phyloP scores from a whole-genome alignment of 1,284 basidiomycete species.

The Sphaerobolus stellatus region DNA sequence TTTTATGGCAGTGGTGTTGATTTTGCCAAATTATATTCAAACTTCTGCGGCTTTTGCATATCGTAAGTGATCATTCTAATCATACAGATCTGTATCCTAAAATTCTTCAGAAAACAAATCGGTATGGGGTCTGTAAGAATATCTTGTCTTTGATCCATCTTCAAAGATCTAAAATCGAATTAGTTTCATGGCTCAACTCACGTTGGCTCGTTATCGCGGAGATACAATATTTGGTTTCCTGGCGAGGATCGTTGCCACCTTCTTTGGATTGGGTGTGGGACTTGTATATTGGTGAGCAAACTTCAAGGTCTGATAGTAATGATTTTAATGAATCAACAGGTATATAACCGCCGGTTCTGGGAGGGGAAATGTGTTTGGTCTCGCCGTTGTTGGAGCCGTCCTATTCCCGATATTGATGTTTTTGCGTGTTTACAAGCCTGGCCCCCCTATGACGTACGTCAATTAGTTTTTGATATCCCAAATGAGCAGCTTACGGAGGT shows the following conservation, averaged over 20 bases:
- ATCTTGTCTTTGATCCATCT: background rate
- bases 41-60: slow-evolving; percentile 59
- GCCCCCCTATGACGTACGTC: slow-evolving; percentile 56
- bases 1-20: slow-evolving; percentile 47
- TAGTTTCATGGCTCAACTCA: slow-evolving; percentile 73
- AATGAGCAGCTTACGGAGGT: background rate
- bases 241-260: slow-evolving; percentile 64
- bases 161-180: slow-evolving; percentile 2
- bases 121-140: slow-evolving; percentile 38
- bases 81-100: background rate
- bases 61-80: slow-evolving; percentile 44
- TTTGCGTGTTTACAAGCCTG: slow-evolving; percentile 72
- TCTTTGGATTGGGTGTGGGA: slow-evolving; percentile 69
- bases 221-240: slow-evolving; percentile 74
- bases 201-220: slow-evolving; percentile 67
- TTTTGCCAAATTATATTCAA: slow-evolving; percentile 59
- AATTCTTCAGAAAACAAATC: slow-evolving; percentile 29
- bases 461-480: background rate
- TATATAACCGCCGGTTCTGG: slow-evolving; percentile 71
- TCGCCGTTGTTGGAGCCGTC: slow-evolving; percentile 69
- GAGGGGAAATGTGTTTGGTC: slow-evolving; percentile 68
- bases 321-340: slow-evolving; percentile 38
- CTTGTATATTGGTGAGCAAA: slow-evolving; percentile 64
- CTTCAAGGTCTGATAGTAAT: slow-evolving; percentile 13
- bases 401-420: slow-evolving; percentile 72